Conservation (phyloP, 179 eudicot species). For the Patellifolia procumbens region DNA sequence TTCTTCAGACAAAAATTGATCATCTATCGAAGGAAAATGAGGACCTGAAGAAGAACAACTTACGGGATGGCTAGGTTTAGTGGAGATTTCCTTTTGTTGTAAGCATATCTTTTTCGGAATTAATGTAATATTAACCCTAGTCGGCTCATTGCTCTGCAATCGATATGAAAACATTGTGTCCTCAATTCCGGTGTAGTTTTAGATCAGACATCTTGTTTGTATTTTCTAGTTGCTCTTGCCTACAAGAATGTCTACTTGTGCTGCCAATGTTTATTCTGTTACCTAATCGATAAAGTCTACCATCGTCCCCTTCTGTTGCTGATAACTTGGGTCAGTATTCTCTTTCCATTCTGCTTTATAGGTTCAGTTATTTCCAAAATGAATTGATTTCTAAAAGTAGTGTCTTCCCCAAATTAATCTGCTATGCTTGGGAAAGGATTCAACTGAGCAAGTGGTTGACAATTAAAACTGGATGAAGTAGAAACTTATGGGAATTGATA, state of each 20-base stretch:
- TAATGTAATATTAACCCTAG: slow-evolving; percentile 7
- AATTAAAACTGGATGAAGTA: no score
- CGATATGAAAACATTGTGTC: not conserved
- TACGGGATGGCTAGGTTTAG: slow-evolving; percentile 26
- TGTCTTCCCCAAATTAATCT: no score
- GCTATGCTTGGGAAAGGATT: no score
- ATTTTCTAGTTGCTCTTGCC: not conserved
- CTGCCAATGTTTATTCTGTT: not conserved
- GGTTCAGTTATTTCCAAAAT: not conserved
- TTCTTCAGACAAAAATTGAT: slow-evolving; percentile 83
- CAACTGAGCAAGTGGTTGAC: no score
- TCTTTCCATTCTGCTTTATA: not conserved
- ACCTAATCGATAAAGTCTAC: not conserved
- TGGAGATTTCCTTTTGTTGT: not conserved
- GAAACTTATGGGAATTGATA: no score
- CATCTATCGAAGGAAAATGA: slow-evolving; percentile 65
- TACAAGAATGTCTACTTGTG: not conserved
- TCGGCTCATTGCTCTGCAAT: not conserved
- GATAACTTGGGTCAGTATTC: not conserved
- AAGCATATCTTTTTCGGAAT: not conserved
- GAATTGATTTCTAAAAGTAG: no score
- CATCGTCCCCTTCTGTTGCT: not conserved
- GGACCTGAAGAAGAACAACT: slow-evolving; percentile 43
- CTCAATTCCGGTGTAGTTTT: not conserved
- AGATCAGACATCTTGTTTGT: not conserved